Evolutionary conservation across 257 asterid species (phyloP).

Genomic region (Lycium barbarum): DNA sequence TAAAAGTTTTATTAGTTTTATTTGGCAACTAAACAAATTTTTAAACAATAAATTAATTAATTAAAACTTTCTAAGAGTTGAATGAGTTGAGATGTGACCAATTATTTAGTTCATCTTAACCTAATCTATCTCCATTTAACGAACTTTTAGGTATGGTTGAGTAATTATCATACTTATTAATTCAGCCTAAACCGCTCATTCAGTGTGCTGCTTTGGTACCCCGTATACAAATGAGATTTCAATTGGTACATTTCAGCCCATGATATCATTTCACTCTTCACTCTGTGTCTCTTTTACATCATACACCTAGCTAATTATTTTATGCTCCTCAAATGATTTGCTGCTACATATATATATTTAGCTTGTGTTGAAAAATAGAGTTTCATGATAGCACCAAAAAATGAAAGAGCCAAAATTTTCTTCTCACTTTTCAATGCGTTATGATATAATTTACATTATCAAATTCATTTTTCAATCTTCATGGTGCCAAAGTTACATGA

Average conservation of each 20-base stretch:
- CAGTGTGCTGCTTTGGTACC: no score
- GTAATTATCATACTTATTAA: background rate
- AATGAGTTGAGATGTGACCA: accelerated
- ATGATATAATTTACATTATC: background rate
- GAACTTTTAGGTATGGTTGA: background rate
- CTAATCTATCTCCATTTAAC: background rate
- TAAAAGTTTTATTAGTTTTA: no score
- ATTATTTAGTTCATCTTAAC: background rate
- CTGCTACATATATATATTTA: background rate
- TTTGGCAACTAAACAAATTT: background rate
- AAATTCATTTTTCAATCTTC: slow-evolving; percentile 18
- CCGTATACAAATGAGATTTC: background rate
- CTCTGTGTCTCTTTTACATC: slow-evolving; percentile 15
- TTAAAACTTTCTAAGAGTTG: background rate
- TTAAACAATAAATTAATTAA: background rate
- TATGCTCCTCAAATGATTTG: slow-evolving; percentile 16
- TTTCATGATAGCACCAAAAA: background rate
- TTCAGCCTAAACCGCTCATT: background rate
- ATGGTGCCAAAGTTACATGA: slow-evolving; percentile 31
- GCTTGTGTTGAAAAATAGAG: background rate
- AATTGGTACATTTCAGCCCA: background rate
- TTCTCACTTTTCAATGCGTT: background rate
- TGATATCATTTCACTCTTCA: slow-evolving; percentile 18
- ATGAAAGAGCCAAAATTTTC: background rate
- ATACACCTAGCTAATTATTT: background rate